Percentiles rank a stretch among this genome's conserved stretches.
These are phyloP conservation scores for Verticillium zaregamsianum DNA, from an alignment of 2,329 filamentous ascomycete species.

Conservation along the genomic window DNA sequence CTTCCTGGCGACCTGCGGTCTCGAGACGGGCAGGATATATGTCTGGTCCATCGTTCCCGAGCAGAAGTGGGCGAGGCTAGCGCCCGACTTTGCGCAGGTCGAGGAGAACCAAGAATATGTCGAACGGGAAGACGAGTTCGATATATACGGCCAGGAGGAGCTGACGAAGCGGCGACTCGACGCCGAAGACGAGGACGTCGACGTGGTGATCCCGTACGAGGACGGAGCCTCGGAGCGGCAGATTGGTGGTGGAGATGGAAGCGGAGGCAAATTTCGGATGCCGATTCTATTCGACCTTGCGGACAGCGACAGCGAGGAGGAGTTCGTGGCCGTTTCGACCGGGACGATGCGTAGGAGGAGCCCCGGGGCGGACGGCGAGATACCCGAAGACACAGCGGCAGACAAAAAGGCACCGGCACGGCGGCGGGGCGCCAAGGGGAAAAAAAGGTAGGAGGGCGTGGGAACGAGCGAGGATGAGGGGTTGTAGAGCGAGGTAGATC, in stretches of 20 bases:
- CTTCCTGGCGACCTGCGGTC: constrained; percentile 82
- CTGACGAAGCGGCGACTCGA: constrained; percentile 88
- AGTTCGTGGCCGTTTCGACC: constrained; percentile 63
- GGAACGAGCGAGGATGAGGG: neutral
- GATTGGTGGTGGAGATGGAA: neutral
- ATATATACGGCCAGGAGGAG: constrained; percentile 93
- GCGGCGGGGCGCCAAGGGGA: constrained; percentile 38
- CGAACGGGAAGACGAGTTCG: constrained; percentile 94
- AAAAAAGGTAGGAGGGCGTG: constrained; percentile 28
- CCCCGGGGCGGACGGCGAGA: constrained; percentile 65
- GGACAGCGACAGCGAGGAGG: constrained; percentile 93
- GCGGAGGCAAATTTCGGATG: constrained; percentile 66
- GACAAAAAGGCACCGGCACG: constrained; percentile 35
- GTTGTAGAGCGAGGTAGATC: neutral
- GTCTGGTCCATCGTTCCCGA: constrained; percentile 95
- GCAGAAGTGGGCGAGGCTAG: constrained; percentile 94
- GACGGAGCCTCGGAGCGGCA: constrained; percentile 37
- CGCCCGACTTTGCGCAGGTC: constrained; percentile 94
- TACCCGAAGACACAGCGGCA: constrained; percentile 47
- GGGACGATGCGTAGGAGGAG: constrained; percentile 88
- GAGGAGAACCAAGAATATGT: constrained; percentile 98
- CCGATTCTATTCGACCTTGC: constrained; percentile 90
- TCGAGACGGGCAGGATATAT: constrained; percentile 91
- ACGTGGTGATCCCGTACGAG: constrained; percentile 69
- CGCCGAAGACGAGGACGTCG: constrained; percentile 87